A percentile compares a stretch with the other conserved stretches of the same genome.
Conservation (phyloP, 164 flowering plant species). For the Paratinospora sagittata region DNA sequence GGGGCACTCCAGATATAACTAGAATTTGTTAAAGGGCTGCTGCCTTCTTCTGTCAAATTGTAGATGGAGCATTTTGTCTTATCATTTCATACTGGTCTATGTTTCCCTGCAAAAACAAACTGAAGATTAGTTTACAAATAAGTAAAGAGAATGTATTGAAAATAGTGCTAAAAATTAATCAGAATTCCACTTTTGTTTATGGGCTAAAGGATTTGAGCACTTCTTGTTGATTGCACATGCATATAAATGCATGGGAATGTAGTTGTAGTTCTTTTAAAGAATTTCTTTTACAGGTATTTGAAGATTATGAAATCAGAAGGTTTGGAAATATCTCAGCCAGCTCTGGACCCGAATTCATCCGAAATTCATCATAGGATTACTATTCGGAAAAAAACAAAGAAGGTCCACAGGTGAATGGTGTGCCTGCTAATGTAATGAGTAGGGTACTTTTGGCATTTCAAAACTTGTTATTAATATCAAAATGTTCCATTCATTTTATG, state of each 20-base stretch:
- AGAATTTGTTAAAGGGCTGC: too few relatives aligned
- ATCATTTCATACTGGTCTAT: background rate
- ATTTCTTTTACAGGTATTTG: constrained; percentile 54
- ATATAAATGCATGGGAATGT: background rate
- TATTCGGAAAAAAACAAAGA: constrained; percentile 49
- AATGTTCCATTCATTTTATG: constrained; percentile 10
- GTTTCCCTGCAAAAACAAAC: background rate
- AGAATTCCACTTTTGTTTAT: background rate
- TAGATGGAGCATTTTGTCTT: background rate
- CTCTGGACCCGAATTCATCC: constrained; percentile 75
- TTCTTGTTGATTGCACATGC: background rate
- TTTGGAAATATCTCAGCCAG: constrained; percentile 94
- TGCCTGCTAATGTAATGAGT: background rate
- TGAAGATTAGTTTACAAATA: background rate
- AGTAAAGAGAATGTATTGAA: background rate
- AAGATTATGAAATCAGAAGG: constrained; percentile 70
- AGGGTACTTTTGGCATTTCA: background rate
- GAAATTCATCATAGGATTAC: constrained; percentile 93
- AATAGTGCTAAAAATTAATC: background rate
- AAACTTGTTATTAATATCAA: background rate
- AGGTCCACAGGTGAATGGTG: constrained; percentile 56
- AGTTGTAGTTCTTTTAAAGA: constrained; percentile 1
- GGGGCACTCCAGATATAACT: too few relatives aligned
- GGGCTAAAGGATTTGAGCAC: background rate
- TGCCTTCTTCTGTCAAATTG: background rate